Percentiles rank a stretch among this genome's conserved stretches.
Conservation (phyloP, 2,329 filamentous ascomycete genomes). For the Apiospora saccharicola region DNA sequence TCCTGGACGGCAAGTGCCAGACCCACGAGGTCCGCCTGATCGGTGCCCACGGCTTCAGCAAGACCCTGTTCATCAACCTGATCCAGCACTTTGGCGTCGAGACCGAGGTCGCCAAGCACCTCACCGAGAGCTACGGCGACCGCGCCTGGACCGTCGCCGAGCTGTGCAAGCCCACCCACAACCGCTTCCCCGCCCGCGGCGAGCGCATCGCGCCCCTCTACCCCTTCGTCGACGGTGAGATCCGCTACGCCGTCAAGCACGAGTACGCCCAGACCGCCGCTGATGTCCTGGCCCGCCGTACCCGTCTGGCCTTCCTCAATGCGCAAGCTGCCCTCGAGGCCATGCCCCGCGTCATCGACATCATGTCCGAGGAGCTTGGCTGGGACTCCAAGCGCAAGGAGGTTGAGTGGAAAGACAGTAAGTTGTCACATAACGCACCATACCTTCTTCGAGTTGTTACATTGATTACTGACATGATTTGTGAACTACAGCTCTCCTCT, state of each 20-base stretch:
- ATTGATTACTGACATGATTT: slow-evolving; percentile 24
- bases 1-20: slow-evolving; percentile 73
- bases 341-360: slow-evolving; percentile 83
- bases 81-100: slow-evolving; percentile 94
- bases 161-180: slow-evolving; percentile 77
- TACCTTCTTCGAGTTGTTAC: background rate
- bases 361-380: slow-evolving; percentile 84
- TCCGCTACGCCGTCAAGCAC: slow-evolving; percentile 85
- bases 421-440: slow-evolving; percentile 40
- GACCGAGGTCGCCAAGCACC: slow-evolving; percentile 89
- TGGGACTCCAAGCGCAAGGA: slow-evolving; percentile 80
- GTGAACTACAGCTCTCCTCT: slow-evolving; percentile 57
- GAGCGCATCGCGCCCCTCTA: slow-evolving; percentile 82
- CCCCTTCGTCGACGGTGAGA: slow-evolving; percentile 90
- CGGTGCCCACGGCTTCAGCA: slow-evolving; percentile 86
- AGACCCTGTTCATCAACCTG: slow-evolving; percentile 90
- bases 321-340: slow-evolving; percentile 89
- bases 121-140: slow-evolving; percentile 88
- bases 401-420: slow-evolving; percentile 80
- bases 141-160: slow-evolving; percentile 90
- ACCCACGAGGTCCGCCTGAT: slow-evolving; percentile 83
- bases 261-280: slow-evolving; percentile 93
- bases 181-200: slow-evolving; percentile 83
- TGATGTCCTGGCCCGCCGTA: slow-evolving; percentile 86
- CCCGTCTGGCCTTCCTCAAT: slow-evolving; percentile 87